Evolutionary conservation across 2,329 filamentous ascomycete genomes (phyloP).

Genomic region (Epichloe uncinata): DNA sequence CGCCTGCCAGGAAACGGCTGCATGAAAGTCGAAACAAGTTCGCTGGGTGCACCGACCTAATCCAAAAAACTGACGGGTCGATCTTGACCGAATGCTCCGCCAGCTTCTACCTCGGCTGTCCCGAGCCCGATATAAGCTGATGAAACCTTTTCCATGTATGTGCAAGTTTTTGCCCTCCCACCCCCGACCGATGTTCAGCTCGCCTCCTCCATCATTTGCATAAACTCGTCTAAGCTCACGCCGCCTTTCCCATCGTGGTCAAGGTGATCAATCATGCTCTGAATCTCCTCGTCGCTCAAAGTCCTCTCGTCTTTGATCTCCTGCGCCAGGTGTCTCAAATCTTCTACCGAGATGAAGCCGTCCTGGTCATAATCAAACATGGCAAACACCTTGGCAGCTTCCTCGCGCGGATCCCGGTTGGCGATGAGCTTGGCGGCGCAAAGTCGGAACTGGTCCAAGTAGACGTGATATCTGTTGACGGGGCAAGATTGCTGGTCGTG

Average conservation of each 20-base stretch:
- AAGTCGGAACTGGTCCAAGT: slow-evolving; percentile 44
- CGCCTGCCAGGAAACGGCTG: neutral
- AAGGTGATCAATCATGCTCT: slow-evolving; percentile 96
- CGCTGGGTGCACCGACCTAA: neutral
- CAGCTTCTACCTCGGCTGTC: neutral
- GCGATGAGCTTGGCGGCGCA: slow-evolving; percentile 72
- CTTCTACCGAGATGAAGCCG: slow-evolving; percentile 78
- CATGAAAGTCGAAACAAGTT: neutral
- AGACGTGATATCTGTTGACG: slow-evolving; percentile 34
- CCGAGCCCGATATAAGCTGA: neutral
- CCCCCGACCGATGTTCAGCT: slow-evolving; percentile 11
- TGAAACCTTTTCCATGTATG: neutral
- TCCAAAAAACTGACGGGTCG: neutral
- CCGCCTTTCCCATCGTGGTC: slow-evolving; percentile 87
- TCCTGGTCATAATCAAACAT: slow-evolving; percentile 91
- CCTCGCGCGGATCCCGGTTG: slow-evolving; percentile 74
- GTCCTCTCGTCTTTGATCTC: slow-evolving; percentile 72
- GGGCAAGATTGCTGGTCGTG: slow-evolving; percentile 27
- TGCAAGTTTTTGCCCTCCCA: neutral
- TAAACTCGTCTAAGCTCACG: slow-evolving; percentile 56
- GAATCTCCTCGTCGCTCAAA: slow-evolving; percentile 81
- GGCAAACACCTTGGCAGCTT: slow-evolving; percentile 81
- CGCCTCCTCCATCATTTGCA: slow-evolving; percentile 44
- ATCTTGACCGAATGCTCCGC: neutral
- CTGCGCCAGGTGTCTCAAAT: slow-evolving; percentile 73